These are phyloP conservation scores for Westerdykella ornata DNA, from an alignment of 2,329 filamentous ascomycete species.

Conservation along the genomic window DNA sequence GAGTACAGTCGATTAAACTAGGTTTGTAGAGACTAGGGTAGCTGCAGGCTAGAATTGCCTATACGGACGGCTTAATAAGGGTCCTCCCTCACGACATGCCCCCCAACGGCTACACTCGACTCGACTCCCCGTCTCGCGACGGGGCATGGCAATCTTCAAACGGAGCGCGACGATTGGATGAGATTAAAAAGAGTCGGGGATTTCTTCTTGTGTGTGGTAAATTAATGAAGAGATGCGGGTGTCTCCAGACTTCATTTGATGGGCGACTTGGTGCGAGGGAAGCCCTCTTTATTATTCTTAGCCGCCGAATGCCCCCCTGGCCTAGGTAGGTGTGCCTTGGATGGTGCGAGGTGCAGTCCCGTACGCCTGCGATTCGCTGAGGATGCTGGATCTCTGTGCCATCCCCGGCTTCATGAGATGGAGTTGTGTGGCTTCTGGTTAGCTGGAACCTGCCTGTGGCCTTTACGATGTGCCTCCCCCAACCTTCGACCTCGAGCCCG, in stretches of 20 bases:
- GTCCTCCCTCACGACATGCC: too few relatives aligned
- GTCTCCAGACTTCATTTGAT: too few relatives aligned
- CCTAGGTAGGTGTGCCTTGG: constrained; percentile 10
- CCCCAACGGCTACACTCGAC: too few relatives aligned
- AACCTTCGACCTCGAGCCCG: constrained; percentile 4
- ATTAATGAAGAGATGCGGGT: neutral
- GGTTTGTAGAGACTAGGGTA: too few relatives aligned
- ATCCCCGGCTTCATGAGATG: constrained; percentile 4
- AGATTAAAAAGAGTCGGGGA: neutral
- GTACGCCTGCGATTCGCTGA: constrained; percentile 8
- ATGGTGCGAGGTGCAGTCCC: constrained; percentile 2
- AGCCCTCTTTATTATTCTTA: constrained; percentile 12
- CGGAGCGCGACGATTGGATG: neutral
- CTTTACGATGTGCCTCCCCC: neutral
- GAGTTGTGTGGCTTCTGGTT: constrained; percentile 3
- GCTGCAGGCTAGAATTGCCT: too few relatives aligned
- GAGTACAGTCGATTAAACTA: too few relatives aligned
- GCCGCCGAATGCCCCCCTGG: constrained; percentile 11
- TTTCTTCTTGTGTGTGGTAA: neutral
- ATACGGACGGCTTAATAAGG: too few relatives aligned
- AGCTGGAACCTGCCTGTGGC: constrained; percentile 1
- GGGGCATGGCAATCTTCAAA: neutral
- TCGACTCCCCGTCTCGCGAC: too few relatives aligned
- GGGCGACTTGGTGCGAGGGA: too few relatives aligned
- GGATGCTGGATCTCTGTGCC: constrained; percentile 3